These are phyloP conservation scores for Colletotrichum paranaense DNA, from an alignment of 2,329 filamentous ascomycete species.

Conservation along the genomic window DNA sequence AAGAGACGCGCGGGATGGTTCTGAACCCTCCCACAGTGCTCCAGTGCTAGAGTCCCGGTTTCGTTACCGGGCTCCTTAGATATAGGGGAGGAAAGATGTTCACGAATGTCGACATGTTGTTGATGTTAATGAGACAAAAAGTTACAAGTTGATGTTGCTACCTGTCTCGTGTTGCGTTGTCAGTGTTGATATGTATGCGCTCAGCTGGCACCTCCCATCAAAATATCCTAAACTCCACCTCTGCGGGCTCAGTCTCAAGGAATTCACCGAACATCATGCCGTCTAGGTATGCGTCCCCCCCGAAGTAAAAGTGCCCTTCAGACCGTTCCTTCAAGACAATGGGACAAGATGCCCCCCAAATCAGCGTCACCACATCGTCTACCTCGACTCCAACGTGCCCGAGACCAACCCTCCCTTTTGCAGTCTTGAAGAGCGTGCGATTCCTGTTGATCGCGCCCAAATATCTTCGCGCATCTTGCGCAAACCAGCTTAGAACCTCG, in stretches of 20 bases:
- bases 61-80: not conserved
- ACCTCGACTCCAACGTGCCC: not conserved
- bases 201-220: too few relatives aligned
- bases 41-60: not conserved
- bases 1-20: too few relatives aligned
- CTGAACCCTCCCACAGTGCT: not conserved
- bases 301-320: not conserved
- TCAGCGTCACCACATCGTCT: not conserved
- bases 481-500: not conserved
- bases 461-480: not conserved
- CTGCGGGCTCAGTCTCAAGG: not conserved
- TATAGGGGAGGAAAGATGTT: not conserved
- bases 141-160: not conserved
- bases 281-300: not conserved
- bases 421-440: conserved; percentile 38
- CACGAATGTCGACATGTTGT: not conserved
- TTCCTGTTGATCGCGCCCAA: not conserved
- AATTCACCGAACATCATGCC: not conserved
- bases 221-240: too few relatives aligned
- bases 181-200: not conserved
- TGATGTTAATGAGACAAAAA: not conserved
- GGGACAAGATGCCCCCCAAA: not conserved
- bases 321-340: not conserved
- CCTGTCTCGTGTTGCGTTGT: too few relatives aligned
- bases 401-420: conserved; percentile 32